Evolutionary conservation across 495 filamentous ascomycete species (phyloP).

Genomic region (Penicillium pulvis): DNA sequence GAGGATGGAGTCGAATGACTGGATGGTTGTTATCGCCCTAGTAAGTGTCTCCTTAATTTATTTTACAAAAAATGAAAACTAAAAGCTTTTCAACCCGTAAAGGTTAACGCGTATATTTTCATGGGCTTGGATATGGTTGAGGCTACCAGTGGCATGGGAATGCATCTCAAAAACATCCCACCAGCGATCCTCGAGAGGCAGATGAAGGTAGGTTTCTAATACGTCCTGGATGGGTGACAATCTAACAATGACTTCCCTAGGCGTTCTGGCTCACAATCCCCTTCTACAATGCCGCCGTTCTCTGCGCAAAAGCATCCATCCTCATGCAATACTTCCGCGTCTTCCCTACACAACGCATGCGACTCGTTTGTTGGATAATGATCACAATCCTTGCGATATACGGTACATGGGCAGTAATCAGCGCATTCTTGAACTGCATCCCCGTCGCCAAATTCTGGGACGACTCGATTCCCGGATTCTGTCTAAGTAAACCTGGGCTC

Average conservation of each 20-base stretch:
- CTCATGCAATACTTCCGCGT: slow-evolving; percentile 52
- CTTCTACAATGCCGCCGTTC: slow-evolving; percentile 51
- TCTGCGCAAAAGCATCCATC: slow-evolving; percentile 55
- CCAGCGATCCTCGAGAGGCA: slow-evolving; percentile 35
- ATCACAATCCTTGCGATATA: slow-evolving; percentile 43
- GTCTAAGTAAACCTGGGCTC: slow-evolving; percentile 43
- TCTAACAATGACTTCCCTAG: slow-evolving; percentile 16
- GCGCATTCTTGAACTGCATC: slow-evolving; percentile 49
- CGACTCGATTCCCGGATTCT: slow-evolving; percentile 31
- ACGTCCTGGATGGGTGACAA: too few species aligned
- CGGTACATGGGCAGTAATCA: slow-evolving; percentile 45
- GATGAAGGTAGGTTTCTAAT: slow-evolving; percentile 34
- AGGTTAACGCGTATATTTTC: slow-evolving; percentile 44
- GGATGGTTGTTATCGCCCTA: slow-evolving; percentile 45
- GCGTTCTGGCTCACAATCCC: slow-evolving; percentile 49
- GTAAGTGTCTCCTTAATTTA: slow-evolving; percentile 20
- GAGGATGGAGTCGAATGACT: slow-evolving; percentile 45
- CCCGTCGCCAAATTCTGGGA: slow-evolving; percentile 51
- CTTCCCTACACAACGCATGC: slow-evolving; percentile 45
- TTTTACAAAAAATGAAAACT: background rate
- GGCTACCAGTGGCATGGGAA: slow-evolving; percentile 43
- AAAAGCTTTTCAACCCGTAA: background rate
- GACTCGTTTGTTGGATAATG: slow-evolving; percentile 45
- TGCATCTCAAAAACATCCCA: slow-evolving; percentile 41
- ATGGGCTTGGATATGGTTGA: slow-evolving; percentile 45